Conservation (phyloP, 345 rosid species). For the Brassica cretica region DNA sequence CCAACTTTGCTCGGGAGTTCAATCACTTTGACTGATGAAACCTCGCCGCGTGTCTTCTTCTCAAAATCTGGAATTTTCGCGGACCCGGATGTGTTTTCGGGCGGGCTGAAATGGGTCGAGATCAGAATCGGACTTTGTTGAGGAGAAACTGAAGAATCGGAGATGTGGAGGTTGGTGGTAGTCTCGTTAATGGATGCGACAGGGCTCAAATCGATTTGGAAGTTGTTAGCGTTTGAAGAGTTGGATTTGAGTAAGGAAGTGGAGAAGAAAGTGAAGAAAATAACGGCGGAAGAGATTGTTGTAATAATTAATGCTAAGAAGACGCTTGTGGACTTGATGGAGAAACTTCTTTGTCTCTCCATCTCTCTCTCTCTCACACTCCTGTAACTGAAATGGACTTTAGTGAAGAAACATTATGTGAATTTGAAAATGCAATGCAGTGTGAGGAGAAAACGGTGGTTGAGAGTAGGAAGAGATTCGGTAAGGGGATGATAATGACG, state of each 20-base stretch:
- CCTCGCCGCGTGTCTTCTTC: slow-evolving; percentile 20
- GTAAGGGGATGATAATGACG: slow-evolving; percentile 27
- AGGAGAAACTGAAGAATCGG: slow-evolving; percentile 37
- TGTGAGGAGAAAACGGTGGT: slow-evolving; percentile 26
- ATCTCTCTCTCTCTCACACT: slow-evolving; percentile 33
- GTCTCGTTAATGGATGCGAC: neutral
- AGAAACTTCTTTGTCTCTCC: slow-evolving; percentile 87
- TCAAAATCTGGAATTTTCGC: slow-evolving; percentile 35
- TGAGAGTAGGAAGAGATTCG: slow-evolving; percentile 27
- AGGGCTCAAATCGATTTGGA: slow-evolving; percentile 35
- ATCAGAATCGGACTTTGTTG: slow-evolving; percentile 39
- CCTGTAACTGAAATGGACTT: neutral
- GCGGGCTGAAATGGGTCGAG: slow-evolving; percentile 37
- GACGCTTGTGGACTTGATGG: slow-evolving; percentile 60
- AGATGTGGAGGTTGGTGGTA: slow-evolving; percentile 11
- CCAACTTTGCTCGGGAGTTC: slow-evolving; percentile 39
- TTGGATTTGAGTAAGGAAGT: slow-evolving; percentile 54
- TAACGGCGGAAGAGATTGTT: slow-evolving; percentile 54
- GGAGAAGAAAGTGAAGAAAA: slow-evolving; percentile 58
- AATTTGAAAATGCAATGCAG: neutral
- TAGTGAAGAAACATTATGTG: slow-evolving; percentile 6
- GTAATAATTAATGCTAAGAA: slow-evolving; percentile 54
- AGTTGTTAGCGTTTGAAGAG: slow-evolving; percentile 39
- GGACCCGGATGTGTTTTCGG: slow-evolving; percentile 51
- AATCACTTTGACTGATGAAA: slow-evolving; percentile 31